phyloP scores from a whole-genome alignment of 306 rosid species.

The Betula pendula region DNA sequence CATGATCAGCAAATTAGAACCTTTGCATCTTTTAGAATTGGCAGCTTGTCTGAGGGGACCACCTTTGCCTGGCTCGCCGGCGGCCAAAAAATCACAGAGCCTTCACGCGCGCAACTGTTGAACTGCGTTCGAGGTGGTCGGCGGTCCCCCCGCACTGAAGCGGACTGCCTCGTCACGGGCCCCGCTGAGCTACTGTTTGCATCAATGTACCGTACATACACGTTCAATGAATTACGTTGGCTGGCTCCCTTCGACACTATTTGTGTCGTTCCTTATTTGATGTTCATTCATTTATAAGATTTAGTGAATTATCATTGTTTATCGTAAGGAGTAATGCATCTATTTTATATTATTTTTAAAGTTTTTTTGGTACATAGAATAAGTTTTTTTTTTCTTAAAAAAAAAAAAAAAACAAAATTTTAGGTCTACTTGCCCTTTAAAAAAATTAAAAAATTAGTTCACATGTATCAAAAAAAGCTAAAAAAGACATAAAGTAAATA shows the following conservation, averaged over 20 bases:
- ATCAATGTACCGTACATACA: not conserved
- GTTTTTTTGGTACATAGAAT: no score
- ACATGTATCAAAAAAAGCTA: no score
- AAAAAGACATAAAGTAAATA: no score
- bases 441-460: no score
- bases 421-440: no score
- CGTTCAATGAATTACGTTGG: not conserved
- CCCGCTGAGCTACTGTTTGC: not conserved
- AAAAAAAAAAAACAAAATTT: no score
- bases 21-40: slow-evolving; percentile 12
- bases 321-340: no score
- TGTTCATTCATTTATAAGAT: no score
- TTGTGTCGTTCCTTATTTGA: no score
- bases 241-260: not conserved
- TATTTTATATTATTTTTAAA: no score
- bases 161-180: not conserved
- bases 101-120: slow-evolving; percentile 3
- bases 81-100: not conserved
- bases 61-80: not conserved
- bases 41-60: not conserved
- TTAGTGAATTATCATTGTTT: no score
- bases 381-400: no score
- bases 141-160: slow-evolving; percentile 6
- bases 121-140: not conserved
- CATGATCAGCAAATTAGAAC: not conserved